Conservation (phyloP, 2,329 filamentous ascomycete species). For the Botryotinia calthae region DNA sequence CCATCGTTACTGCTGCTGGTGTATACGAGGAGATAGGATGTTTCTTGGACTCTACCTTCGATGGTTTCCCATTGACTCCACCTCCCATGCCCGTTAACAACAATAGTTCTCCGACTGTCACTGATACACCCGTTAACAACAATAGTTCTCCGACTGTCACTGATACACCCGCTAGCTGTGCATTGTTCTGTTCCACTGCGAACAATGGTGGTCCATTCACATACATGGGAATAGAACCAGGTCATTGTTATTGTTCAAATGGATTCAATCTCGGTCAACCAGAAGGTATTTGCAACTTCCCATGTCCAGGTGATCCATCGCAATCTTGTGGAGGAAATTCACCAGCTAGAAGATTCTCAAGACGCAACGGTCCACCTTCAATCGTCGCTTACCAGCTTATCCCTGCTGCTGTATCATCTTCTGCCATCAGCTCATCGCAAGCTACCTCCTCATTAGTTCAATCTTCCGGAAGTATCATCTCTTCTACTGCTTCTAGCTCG, state of each 20-base stretch:
- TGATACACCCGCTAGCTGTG: background rate
- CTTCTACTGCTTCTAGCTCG: background rate
- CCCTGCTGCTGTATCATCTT: background rate
- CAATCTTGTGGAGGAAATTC: slow-evolving; percentile 12
- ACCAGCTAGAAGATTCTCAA: background rate
- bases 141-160: background rate
- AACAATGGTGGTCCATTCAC: background rate
- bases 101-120: background rate
- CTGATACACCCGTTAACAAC: background rate
- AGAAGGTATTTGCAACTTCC: background rate
- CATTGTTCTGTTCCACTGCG: slow-evolving; percentile 3
- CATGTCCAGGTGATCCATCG: slow-evolving; percentile 5
- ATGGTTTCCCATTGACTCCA: slow-evolving; percentile 11
- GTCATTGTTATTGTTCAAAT: slow-evolving; percentile 15
- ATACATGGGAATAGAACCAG: slow-evolving; percentile 10
- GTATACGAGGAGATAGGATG: slow-evolving; percentile 1
- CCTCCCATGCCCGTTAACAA: slow-evolving; percentile 3
- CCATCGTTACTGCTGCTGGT: background rate
- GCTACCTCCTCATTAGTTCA: background rate
- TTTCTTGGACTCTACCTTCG: background rate
- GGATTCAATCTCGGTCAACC: background rate
- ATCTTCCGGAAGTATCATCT: background rate
- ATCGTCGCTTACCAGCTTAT: background rate
- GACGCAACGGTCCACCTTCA: background rate
- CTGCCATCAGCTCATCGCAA: background rate